phyloP scores from a whole-genome alignment of 2,329 filamentous ascomycete genomes.

The Cadophora gregata region DNA sequence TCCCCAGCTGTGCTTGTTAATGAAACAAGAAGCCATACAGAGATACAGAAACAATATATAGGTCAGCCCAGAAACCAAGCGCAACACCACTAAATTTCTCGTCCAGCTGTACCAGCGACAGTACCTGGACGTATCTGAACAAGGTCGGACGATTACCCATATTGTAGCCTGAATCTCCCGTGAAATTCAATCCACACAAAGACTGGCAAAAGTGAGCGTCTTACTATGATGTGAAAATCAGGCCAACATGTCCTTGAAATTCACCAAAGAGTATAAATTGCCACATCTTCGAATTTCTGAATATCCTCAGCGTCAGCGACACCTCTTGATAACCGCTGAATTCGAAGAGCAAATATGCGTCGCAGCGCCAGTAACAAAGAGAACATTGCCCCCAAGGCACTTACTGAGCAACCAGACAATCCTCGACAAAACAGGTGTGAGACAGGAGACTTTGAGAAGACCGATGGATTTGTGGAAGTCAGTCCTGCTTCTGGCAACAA shows the following conservation, averaged over 20 bases:
- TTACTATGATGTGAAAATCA: background rate
- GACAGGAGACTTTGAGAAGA: background rate
- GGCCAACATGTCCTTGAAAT: conserved; percentile 1
- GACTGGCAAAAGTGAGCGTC: background rate
- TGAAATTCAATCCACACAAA: background rate
- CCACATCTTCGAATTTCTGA: background rate
- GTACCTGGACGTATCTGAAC: background rate
- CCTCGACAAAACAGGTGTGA: background rate
- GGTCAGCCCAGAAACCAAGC: background rate
- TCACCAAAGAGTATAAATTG: background rate
- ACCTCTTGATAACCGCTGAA: background rate
- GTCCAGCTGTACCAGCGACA: background rate
- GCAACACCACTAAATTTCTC: background rate
- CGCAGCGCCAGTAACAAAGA: background rate
- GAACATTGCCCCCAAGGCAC: background rate
- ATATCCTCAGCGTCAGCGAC: background rate
- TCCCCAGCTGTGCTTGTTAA: too few relatives aligned
- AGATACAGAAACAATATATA: too few relatives aligned
- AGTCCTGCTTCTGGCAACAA: background rate
- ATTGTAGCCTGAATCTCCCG: background rate
- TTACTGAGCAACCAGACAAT: background rate
- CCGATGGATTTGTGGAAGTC: background rate
- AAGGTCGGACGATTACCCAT: background rate
- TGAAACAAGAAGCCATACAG: too few relatives aligned
- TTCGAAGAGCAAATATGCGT: background rate